Evolutionary conservation across 2,329 filamentous ascomycete genomes (phyloP).

Genomic region (Cladophialophora bantiana): DNA sequence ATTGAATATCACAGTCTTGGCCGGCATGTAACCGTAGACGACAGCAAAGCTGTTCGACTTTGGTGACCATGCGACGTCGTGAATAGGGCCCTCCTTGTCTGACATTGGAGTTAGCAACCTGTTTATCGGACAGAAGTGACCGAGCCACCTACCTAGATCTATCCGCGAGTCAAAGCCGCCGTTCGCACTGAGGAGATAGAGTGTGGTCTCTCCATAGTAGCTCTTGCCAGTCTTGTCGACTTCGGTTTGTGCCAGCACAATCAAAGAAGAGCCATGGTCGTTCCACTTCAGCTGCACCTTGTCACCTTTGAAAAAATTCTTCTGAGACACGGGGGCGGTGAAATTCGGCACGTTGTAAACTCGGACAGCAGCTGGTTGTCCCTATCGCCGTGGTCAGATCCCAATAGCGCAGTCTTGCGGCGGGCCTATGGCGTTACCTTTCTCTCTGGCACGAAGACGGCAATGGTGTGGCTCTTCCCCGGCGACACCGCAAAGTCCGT

Average conservation of each 20-base stretch:
- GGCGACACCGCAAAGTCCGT: conserved; percentile 88
- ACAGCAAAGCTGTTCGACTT: conserved; percentile 98
- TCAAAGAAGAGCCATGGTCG: conserved; percentile 83
- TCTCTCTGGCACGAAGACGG: conserved; percentile 92
- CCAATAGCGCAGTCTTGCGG: conserved; percentile 23
- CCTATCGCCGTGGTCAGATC: conserved; percentile 59
- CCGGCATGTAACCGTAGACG: conserved; percentile 98
- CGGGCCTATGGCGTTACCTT: conserved; percentile 66
- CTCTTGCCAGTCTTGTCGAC: conserved; percentile 98
- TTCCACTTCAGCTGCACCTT: conserved; percentile 99
- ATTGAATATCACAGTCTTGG: conserved; percentile 98
- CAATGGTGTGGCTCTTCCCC: conserved; percentile 87
- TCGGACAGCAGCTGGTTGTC: conserved; percentile 90
- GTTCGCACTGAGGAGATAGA: conserved; percentile 92
- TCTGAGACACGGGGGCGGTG: conserved; percentile 82
- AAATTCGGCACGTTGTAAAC: conserved; percentile 94
- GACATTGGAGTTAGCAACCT: conserved; percentile 26
- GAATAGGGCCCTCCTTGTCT: conserved; percentile 97
- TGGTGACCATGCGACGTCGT: conserved; percentile 97
- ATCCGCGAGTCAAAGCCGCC: conserved; percentile 92
- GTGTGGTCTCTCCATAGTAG: conserved; percentile 97
- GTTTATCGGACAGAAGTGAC: conserved; percentile 1
- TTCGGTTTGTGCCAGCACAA: conserved; percentile 96
- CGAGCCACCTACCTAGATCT: conserved; percentile 64
- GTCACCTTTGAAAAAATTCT: conserved; percentile 99